These are phyloP conservation scores for Marvania coccoides DNA, from an alignment of 139 green algal genomes.

Conservation along the genomic window DNA sequence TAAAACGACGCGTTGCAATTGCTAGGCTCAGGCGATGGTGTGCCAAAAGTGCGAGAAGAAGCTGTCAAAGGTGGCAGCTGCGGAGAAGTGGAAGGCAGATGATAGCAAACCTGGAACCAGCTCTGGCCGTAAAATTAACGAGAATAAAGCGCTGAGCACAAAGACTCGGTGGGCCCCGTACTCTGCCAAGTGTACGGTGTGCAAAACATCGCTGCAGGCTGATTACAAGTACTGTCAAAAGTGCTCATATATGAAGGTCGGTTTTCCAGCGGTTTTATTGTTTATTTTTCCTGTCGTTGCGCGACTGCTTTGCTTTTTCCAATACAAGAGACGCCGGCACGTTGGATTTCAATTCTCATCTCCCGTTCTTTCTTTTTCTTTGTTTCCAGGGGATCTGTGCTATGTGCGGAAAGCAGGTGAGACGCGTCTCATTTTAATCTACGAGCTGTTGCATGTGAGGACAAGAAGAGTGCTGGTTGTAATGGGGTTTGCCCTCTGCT, in stretches of 20 bases:
- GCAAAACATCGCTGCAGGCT: slow-evolving; percentile 44
- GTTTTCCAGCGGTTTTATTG: slow-evolving; percentile 17
- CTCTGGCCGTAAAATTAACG: slow-evolving; percentile 56
- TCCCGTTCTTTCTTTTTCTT: not conserved
- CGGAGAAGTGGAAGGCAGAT: slow-evolving; percentile 65
- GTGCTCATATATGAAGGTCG: slow-evolving; percentile 62
- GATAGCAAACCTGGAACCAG: slow-evolving; percentile 36
- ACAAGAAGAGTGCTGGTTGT: too few species aligned
- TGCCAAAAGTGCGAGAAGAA: slow-evolving; percentile 72
- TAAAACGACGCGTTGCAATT: too few species aligned
- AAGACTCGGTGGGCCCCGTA: slow-evolving; percentile 51
- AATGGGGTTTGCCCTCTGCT: too few species aligned
- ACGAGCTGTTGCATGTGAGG: too few species aligned
- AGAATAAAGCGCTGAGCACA: slow-evolving; percentile 68
- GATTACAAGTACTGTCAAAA: slow-evolving; percentile 55
- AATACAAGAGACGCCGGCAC: too few species aligned
- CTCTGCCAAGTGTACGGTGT: slow-evolving; percentile 53
- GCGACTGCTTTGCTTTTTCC: too few species aligned
- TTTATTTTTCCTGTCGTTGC: not conserved
- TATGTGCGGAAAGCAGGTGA: slow-evolving; percentile 50
- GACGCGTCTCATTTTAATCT: too few species aligned
- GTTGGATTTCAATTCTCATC: not conserved
- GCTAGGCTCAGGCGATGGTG: slow-evolving; percentile 42
- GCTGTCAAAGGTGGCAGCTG: slow-evolving; percentile 43
- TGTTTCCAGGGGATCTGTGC: slow-evolving; percentile 43